Percentiles rank a stretch among this genome's conserved stretches.
Conservation (phyloP, 2,329 filamentous ascomycete genomes). For the Fusarium aywerte region DNA sequence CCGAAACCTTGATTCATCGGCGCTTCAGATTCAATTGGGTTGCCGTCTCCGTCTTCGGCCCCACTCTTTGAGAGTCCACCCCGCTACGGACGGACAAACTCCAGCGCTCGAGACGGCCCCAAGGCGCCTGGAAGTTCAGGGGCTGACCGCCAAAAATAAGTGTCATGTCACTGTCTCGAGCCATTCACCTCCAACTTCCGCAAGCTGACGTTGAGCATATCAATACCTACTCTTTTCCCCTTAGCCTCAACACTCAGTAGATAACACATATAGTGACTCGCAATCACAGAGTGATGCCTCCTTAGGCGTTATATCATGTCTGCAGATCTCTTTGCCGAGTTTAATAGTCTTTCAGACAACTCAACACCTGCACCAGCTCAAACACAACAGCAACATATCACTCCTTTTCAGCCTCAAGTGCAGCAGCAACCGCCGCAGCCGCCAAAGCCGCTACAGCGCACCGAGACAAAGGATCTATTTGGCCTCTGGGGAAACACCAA, state of each 20-base stretch:
- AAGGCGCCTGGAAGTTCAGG: constrained; percentile 21
- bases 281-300: constrained; percentile 27
- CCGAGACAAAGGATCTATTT: constrained; percentile 46
- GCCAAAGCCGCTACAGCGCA: constrained; percentile 21
- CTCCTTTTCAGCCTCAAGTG: constrained; percentile 23
- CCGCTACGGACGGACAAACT: constrained; percentile 1
- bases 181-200: constrained; percentile 9
- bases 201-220: constrained; percentile 1
- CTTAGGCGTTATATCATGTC: constrained; percentile 61
- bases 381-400: constrained; percentile 21
- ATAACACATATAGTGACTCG: constrained; percentile 14
- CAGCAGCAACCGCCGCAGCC: constrained; percentile 13
- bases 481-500: constrained; percentile 37
- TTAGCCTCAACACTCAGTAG: neutral
- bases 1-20: constrained; percentile 24
- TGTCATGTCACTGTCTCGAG: neutral
- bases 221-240: constrained; percentile 7
- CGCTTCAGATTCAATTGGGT: constrained; percentile 28
- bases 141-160: constrained; percentile 30
- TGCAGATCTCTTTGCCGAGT: constrained; percentile 72
- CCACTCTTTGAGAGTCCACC: constrained; percentile 25
- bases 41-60: constrained; percentile 28
- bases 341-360: constrained; percentile 61
- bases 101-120: constrained; percentile 6
- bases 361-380: constrained; percentile 46